Percentiles rank a stretch among this genome's conserved stretches.
Conservation (phyloP, 2,329 filamentous ascomycete genomes). For the Trichophyton simii region DNA sequence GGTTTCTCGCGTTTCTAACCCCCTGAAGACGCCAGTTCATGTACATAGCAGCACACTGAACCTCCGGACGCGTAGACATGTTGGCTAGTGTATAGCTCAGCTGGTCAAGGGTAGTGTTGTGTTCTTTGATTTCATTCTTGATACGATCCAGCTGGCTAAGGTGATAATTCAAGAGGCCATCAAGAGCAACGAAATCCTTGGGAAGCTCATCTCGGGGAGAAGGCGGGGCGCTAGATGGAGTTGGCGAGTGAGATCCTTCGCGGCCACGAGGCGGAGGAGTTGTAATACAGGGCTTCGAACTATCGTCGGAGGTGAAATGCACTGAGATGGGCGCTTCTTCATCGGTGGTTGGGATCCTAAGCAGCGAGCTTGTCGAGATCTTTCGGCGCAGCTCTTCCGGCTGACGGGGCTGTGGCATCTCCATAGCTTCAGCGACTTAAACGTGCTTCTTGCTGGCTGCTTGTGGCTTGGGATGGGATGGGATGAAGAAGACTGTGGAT, state of each 20-base stretch:
- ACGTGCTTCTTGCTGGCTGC: neutral
- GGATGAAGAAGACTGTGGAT: neutral
- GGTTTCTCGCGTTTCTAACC: slow-evolving; percentile 11
- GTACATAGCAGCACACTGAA: slow-evolving; percentile 8
- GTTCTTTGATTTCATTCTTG: slow-evolving; percentile 16
- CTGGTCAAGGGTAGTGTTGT: slow-evolving; percentile 11
- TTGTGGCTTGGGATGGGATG: neutral
- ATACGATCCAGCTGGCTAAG: slow-evolving; percentile 19
- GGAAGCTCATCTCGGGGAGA: slow-evolving; percentile 12
- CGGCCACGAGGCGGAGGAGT: neutral
- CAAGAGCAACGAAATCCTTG: slow-evolving; percentile 14
- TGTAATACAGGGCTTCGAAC: neutral
- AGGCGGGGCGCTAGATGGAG: neutral
- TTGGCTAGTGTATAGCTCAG: slow-evolving; percentile 10
- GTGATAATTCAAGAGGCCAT: slow-evolving; percentile 19
- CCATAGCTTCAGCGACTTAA: neutral
- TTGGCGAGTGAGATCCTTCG: slow-evolving; percentile 1
- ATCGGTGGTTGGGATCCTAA: neutral
- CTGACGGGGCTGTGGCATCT: neutral
- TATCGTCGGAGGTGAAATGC: neutral
- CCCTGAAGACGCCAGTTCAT: slow-evolving; percentile 11
- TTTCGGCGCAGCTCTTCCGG: slow-evolving; percentile 5
- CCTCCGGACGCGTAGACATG: neutral
- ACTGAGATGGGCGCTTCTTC: slow-evolving; percentile 1
- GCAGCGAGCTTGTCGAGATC: slow-evolving; percentile 6